Evolutionary conservation across 257 asterid species (phyloP), one percentile per base, ranked within the genome.

Genomic region (Linderniella brevidens): DNA sequence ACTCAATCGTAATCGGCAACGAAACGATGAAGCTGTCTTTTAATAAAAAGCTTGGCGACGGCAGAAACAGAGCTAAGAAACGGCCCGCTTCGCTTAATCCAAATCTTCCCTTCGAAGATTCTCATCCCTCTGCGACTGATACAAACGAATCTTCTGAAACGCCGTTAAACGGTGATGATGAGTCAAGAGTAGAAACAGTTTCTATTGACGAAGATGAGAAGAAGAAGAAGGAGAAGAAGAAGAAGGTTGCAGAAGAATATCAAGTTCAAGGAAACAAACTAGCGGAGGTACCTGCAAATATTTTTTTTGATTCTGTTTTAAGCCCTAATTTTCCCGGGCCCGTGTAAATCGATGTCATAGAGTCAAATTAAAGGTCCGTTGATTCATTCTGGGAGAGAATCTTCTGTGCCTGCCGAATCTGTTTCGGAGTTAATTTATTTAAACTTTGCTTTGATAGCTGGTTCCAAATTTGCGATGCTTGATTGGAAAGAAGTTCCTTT

Each of bases 11-110:
- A n/a, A n/a, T n/a, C n/a, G n/a, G n/a, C n/a, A n/a, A n/a, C n/a
- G 12, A 32, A 35, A 57, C 55, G 65, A 85, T 85, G 96, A 85
- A 81, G 87, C 73, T 81, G 93, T 69, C 93, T 41, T 81, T 92
- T 92, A 85, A 80, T 73, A 76, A 68, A 17, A 73, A 60, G 50
- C 60, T 19, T 18, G 48, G 35, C 43, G 76, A 72, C 54, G 46
- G 61, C 59, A 74, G 52, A 57, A 77, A 37, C 62, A 73, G 60
- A 59, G 58, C 19, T 57, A 57, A 59, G 19, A 84, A 84, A 43
- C 68, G 81, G 5, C 79, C 78, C 13, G 57, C 66, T 40, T 42
- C 75, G 19, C 40, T 53, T 10, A 65, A 70, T 37, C 75, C 75
- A 5, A 62, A 64, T 46, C 93, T 85, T 53, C 96, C 96, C 8